Evolutionary conservation across 1,284 basidiomycete genomes (phyloP), one percentile per base, ranked within the genome.

Genomic region (Ceratobasidium papillatum): DNA sequence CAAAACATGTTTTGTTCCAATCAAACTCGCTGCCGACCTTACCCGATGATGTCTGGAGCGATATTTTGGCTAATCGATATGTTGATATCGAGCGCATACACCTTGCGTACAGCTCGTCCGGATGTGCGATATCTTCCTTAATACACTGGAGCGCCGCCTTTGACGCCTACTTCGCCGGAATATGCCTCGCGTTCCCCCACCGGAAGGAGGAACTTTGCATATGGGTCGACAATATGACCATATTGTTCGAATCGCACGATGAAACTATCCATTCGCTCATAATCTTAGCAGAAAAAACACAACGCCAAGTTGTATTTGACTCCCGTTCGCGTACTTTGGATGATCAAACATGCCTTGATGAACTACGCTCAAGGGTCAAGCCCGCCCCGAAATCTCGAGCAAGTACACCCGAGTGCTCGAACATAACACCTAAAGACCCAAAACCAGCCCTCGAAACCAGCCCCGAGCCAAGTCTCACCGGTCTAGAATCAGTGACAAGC

Each of bases 31-130:
- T 59, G 3, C 56, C 56, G 1, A 59, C 56, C 1, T 34, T 59
- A n/a, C 56, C 56, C 56, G 56, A 59, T 9, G 56, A 59, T 14
- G 56, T 59, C 34, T 59, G 56, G 56, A 38, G 17, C 5, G 56
- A 59, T 34, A 59, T 59, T 22, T 19, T 59, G 22, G 56, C 56
- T 9, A 38, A 59, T 12, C 56, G 56, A 59, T 59, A 59, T 19
- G 56, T 59, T 34, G 34, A 59, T 19, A 36, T 59, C 14, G 56
- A 34, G n/a, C 56, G 56, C 56, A 59, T 59, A 59, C 56, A 59
- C 34, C 19, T 59, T 36, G 56, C 32, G 9, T 59, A 59, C 56
- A 59, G 22, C 8, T 34, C 34, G 4, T n/a, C 19, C 19, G 56
- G 3, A 32, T 59, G 19, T 22, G 5, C 34, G 1, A 59, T 59